Conservation (phyloP, 371 early-diverging fungal genomes). For the Nematocida sp. region DNA sequence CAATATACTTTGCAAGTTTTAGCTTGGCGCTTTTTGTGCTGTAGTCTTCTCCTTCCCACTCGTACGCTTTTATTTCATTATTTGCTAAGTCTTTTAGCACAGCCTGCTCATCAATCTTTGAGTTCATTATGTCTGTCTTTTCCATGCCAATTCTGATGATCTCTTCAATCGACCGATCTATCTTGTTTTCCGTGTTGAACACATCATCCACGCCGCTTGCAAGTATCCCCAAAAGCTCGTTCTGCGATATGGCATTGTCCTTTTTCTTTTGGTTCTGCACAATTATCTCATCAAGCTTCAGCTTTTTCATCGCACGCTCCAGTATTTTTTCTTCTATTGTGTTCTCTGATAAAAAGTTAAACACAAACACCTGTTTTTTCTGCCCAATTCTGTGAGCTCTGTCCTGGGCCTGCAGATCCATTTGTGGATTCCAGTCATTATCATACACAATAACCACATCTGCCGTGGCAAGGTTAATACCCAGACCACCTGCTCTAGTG, state of each 20-base stretch:
- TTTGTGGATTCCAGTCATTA: conserved; percentile 99
- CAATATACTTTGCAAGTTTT: conserved; percentile 56
- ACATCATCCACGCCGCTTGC: conserved; percentile 79
- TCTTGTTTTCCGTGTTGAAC: conserved; percentile 84
- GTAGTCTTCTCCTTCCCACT: conserved; percentile 93
- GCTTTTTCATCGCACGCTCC: conserved; percentile 88
- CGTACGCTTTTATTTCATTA: conserved; percentile 73
- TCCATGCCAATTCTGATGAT: conserved; percentile 80
- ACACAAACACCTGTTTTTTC: conserved; percentile 94
- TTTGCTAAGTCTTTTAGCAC: conserved; percentile 66
- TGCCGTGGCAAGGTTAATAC: conserved; percentile 95
- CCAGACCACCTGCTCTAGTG: conserved; percentile 90
- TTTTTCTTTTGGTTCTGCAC: conserved; percentile 80
- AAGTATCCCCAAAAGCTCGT: conserved; percentile 70
- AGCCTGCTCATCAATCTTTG: conserved; percentile 79
- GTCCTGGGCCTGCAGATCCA: conserved; percentile 97
- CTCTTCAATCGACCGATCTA: conserved; percentile 85
- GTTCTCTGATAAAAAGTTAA: conserved; percentile 85
- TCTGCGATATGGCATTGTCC: conserved; percentile 71
- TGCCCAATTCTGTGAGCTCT: conserved; percentile 99
- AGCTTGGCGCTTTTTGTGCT: conserved; percentile 69
- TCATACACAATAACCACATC: conserved; percentile 99
- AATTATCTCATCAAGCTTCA: conserved; percentile 90
- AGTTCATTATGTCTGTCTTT: conserved; percentile 80
- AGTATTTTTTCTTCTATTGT: conserved; percentile 93